Evolutionary conservation across 331 rosid species (phyloP).

Genomic region (Quercus lobata): DNA sequence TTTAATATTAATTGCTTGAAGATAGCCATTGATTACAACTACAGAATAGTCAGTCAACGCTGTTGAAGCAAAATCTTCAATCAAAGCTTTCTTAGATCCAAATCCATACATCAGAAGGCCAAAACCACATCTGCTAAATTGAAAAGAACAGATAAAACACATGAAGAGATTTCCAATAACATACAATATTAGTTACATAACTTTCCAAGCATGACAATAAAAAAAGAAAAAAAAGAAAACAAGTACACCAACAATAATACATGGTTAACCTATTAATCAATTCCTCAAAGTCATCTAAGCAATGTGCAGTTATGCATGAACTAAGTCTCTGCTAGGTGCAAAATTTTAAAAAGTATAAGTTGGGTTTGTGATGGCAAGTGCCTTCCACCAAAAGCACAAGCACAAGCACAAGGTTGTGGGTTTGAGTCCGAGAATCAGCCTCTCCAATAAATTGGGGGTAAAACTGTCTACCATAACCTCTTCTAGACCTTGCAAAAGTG

Average conservation of each 20-base stretch:
- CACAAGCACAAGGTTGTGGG: no score
- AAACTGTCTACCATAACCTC: no score
- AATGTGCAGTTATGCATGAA: background rate
- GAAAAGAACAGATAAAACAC: background rate
- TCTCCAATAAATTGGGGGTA: no score
- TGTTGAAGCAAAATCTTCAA: slow-evolving; percentile 88
- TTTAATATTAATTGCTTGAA: slow-evolving; percentile 70
- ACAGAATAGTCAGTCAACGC: slow-evolving; percentile 64
- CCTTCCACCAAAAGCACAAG: no score
- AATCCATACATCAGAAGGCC: slow-evolving; percentile 89
- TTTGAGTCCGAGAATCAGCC: no score
- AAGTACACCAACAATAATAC: background rate
- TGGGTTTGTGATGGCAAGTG: no score
- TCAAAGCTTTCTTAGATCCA: slow-evolving; percentile 85
- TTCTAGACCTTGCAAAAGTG: no score
- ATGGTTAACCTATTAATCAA: no score
- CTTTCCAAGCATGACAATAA: background rate
- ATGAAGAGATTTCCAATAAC: background rate
- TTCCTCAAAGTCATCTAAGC: background rate
- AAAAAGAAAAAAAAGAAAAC: background rate
- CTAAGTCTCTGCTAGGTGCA: background rate
- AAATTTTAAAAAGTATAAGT: background rate
- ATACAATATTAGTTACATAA: background rate
- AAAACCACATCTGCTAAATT: slow-evolving; percentile 59
- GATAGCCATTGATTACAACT: slow-evolving; percentile 84